Evolutionary conservation across 108 stramenopile genomes (phyloP), one percentile per base, ranked within the genome.

Genomic region (Parietichytrium sp.): DNA sequence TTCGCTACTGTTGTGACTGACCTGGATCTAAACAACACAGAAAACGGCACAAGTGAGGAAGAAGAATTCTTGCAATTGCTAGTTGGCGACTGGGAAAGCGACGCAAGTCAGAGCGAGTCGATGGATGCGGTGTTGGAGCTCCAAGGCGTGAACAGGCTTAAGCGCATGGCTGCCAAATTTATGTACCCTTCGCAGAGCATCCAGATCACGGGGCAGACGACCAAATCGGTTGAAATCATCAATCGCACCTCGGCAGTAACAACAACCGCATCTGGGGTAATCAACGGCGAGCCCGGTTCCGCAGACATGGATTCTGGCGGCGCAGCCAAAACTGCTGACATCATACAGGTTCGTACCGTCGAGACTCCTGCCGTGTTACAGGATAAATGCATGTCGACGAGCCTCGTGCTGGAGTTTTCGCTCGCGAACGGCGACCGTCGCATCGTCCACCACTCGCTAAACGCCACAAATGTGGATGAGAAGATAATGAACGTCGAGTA

Each of bases 401-500:
- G 45, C 29, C 18, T 45, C 38, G 61, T 72, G 10, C 33, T 72
- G 8, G 45, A 27, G 38, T 72, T 72, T 38, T 10, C 36, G 8
- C 61, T 72, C 0, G 61, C 18, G 25, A 72, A 72, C 33, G 61
- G 61, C 13, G 61, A 72, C 42, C 61, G 42, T 27, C 61, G 61
- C 42, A 45, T 72, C 33, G 61, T 72, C 0, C 61, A 72, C 20
- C 61, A 72, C 42, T 33, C 38, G 38, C 10, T 72, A n/a, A 33
- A 72, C 42, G 6, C 16, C 42, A 42, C 36, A 8, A 25, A 33
- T 8, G 61, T 45, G 23, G 61, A 72, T 42, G 45, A 72, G 20
- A 72, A 72, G 61, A 20, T 72, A n/a, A 72, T 72, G 61, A 45
- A 33, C 42, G 45, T 72, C 33, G 61, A 72, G 42, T 72, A 72